Evolutionary conservation across 495 filamentous ascomycete genomes (phyloP).

Genomic region (Lepidopterella palustris): DNA sequence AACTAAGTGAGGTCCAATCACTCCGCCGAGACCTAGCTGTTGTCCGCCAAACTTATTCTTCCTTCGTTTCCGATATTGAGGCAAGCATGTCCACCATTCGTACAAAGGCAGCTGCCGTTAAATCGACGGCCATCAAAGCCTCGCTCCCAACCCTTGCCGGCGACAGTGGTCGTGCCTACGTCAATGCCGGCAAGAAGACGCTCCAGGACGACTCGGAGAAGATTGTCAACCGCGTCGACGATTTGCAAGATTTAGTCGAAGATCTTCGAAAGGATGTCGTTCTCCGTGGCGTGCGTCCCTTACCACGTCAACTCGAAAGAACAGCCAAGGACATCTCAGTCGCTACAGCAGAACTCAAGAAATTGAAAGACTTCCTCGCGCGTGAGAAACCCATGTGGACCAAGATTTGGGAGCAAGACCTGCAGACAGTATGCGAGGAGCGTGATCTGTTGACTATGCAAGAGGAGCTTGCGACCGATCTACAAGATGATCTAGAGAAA

Average conservation of each 20-base stretch:
- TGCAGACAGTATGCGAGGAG: conserved; percentile 90
- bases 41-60: conserved; percentile 85
- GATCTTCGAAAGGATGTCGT: conserved; percentile 98
- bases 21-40: conserved; percentile 88
- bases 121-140: conserved; percentile 62
- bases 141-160: conserved; percentile 57
- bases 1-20: conserved; percentile 69
- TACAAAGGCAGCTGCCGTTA: conserved; percentile 71
- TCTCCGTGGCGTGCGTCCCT: conserved; percentile 79
- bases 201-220: conserved; percentile 78
- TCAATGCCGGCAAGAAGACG: conserved; percentile 75
- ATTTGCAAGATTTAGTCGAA: conserved; percentile 91
- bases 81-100: conserved; percentile 78
- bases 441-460: conserved; percentile 89
- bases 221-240: conserved; percentile 84
- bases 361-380: conserved; percentile 86
- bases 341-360: conserved; percentile 82
- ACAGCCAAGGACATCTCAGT: conserved; percentile 80
- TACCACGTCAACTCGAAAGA: conserved; percentile 81
- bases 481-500: conserved; percentile 93
- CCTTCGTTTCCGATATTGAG: conserved; percentile 80
- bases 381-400: conserved; percentile 93
- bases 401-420: conserved; percentile 96
- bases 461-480: conserved; percentile 84
- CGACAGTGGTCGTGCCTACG: conserved; percentile 72